Conservation (phyloP, 129 eudicot genomes). For the Pseudognaphalium luteoalbum region DNA sequence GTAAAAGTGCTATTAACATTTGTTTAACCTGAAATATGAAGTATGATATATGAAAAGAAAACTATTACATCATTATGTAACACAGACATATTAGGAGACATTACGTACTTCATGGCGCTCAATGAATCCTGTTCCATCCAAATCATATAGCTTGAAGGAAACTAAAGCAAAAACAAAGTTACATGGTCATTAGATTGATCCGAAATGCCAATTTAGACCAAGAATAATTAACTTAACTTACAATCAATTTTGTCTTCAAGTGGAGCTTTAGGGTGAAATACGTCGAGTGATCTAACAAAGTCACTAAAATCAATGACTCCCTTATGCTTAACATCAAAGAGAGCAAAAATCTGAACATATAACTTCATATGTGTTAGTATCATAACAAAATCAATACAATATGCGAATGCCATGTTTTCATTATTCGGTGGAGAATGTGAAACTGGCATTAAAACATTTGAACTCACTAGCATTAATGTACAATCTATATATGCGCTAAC, state of each 20-base stretch:
- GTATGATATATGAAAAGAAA: neutral
- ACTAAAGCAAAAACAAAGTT: conserved; percentile 45
- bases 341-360: conserved; percentile 71
- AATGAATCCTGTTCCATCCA: conserved; percentile 93
- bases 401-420: neutral
- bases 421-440: neutral
- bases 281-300: conserved; percentile 86
- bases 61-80: neutral
- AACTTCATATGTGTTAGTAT: conserved; percentile 1
- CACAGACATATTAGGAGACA: neutral
- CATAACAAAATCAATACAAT: neutral
- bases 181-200: conserved; percentile 18
- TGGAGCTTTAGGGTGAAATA: conserved; percentile 95
- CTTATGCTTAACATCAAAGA: conserved; percentile 75
- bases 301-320: conserved; percentile 93
- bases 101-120: conserved; percentile 88
- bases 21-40: conserved; percentile 70
- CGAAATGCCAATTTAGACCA: neutral
- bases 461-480: no score
- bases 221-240: conserved; percentile 41
- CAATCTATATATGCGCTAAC: no score
- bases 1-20: conserved; percentile 88
- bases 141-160: conserved; percentile 87
- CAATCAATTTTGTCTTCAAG: conserved; percentile 86
- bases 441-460: neutral